Conservation (phyloP, 148 eudicot genomes). For the Spergularia bocconei region DNA sequence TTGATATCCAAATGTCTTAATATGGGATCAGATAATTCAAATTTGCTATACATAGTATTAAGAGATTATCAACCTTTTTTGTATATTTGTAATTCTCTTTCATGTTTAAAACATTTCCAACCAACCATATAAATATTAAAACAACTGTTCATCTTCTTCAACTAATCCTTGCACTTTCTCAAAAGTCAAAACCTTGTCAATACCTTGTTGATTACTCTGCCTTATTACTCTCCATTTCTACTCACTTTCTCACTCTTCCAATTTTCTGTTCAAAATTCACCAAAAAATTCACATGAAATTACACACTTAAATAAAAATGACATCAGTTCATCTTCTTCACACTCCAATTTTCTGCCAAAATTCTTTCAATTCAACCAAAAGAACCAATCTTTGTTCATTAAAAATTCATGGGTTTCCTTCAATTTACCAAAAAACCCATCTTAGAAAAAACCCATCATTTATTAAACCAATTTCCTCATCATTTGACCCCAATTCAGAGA, state of each 20-base stretch:
- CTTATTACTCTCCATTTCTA: too few species aligned
- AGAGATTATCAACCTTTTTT: too few species aligned
- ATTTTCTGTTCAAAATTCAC: neutral
- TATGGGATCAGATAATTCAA: too few species aligned
- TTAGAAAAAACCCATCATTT: conserved; percentile 40
- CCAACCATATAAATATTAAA: too few species aligned
- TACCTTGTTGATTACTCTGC: too few species aligned
- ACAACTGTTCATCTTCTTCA: too few species aligned
- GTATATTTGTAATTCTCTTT: too few species aligned
- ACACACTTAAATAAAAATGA: conserved; percentile 33
- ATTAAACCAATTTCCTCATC: conserved; percentile 52
- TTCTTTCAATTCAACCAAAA: conserved; percentile 32
- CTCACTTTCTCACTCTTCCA: neutral
- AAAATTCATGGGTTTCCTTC: conserved; percentile 33
- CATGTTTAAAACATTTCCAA: too few species aligned
- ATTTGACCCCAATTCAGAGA: conserved; percentile 36
- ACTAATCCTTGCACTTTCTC: too few species aligned
- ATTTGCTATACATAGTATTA: too few species aligned
- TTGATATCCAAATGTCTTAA: too few species aligned
- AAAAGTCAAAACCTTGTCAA: too few species aligned
- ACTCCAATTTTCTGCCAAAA: conserved; percentile 31
- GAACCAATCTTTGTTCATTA: conserved; percentile 27
- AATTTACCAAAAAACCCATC: conserved; percentile 26
- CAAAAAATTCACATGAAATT: conserved; percentile 12
- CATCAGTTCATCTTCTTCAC: conserved; percentile 48